Percentiles rank a stretch among this genome's conserved stretches.
Conservation (phyloP, 1,284 basidiomycete genomes). For the Ganoderma lingzhi region DNA sequence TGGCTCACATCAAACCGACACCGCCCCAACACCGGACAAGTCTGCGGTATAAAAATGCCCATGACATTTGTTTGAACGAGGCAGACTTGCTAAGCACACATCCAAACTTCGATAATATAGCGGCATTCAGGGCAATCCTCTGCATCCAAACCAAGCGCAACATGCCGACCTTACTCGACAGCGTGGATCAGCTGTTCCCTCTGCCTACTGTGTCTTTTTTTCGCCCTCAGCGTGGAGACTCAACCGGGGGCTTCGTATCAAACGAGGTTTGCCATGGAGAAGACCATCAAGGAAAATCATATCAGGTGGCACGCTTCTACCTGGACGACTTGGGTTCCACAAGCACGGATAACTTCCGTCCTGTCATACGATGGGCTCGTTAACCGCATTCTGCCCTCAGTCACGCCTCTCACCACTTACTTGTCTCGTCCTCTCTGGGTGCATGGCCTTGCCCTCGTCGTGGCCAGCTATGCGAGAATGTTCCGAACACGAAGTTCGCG, state of each 20-base stretch:
- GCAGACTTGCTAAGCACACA: background rate
- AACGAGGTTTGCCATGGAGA: background rate
- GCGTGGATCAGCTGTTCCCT: background rate
- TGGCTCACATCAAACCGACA: background rate
- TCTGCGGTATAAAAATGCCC: background rate
- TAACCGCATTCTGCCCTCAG: background rate
- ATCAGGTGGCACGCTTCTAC: constrained; percentile 56
- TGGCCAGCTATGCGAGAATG: constrained; percentile 48
- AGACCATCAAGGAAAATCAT: constrained; percentile 60
- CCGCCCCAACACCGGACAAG: background rate
- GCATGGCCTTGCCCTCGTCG: constrained; percentile 48
- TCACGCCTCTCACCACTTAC: constrained; percentile 50
- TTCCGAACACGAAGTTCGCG: constrained; percentile 34
- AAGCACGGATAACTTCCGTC: constrained; percentile 45
- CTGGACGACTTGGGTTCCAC: constrained; percentile 55
- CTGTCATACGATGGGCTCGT: background rate
- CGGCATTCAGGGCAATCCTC: no score
- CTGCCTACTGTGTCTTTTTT: background rate
- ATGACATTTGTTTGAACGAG: background rate
- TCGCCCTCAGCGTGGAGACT: background rate
- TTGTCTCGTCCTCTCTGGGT: constrained; percentile 57
- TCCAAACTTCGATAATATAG: background rate
- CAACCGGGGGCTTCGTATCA: background rate
- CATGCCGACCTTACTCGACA: background rate
- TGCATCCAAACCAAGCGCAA: background rate